Conservation (phyloP, 148 eudicot genomes). For the Nepenthes mirabilis region DNA sequence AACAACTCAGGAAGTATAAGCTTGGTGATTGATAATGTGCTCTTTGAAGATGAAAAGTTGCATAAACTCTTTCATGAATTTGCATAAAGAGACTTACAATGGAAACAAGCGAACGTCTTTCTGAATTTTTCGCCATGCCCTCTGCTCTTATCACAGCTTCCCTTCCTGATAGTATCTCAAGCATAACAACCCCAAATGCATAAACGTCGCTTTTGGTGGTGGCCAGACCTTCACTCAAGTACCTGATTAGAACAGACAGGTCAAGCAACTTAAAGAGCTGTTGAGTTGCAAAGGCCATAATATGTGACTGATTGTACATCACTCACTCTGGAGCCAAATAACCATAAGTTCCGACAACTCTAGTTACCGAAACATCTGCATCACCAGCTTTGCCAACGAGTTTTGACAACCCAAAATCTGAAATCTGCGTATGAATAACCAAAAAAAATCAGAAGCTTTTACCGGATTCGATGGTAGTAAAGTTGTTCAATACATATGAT, state of each 20-base stretch:
- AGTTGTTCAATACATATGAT: not conserved
- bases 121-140: conserved; percentile 48
- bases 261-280: conserved; percentile 3
- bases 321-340: conserved; percentile 98
- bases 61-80: too few relatives aligned
- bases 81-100: conserved; percentile 41
- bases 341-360: conserved; percentile 95
- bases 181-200: conserved; percentile 93
- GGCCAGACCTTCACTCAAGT: conserved; percentile 86
- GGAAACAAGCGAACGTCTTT: conserved; percentile 80
- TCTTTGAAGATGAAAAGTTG: too few relatives aligned
- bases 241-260: conserved; percentile 29
- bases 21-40: too few relatives aligned
- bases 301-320: not conserved
- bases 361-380: conserved; percentile 73
- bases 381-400: conserved; percentile 72
- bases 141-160: conserved; percentile 77
- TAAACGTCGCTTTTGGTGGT: conserved; percentile 83
- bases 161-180: conserved; percentile 77
- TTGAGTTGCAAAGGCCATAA: not conserved
- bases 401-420: conserved; percentile 93
- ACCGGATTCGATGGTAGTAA: not conserved
- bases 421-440: conserved; percentile 36
- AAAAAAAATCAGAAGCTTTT: conserved; percentile 6
- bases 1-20: too few relatives aligned